These are phyloP conservation scores for Haematococcus sp. DNA, from an alignment of 139 green algal species.

Conservation along the genomic window DNA sequence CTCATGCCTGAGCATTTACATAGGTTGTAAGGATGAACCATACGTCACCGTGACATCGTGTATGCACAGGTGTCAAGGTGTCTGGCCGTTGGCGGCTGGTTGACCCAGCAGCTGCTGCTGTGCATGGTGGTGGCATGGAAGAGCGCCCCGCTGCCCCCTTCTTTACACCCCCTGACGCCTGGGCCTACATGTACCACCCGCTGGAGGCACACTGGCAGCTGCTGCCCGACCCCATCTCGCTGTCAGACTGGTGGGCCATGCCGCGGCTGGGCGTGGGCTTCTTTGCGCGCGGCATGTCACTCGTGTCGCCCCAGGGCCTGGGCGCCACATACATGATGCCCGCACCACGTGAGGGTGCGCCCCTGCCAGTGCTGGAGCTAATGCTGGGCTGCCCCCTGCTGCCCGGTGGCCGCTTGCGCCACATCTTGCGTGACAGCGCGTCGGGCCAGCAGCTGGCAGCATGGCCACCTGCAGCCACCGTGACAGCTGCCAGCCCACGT, in stretches of 20 bases:
- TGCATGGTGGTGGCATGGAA: constrained; percentile 17
- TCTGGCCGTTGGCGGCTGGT: constrained; percentile 57
- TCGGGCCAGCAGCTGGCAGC: background rate
- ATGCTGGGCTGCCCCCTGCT: background rate
- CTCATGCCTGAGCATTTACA: too few relatives aligned
- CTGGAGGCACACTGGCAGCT: constrained; percentile 60
- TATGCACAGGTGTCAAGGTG: constrained; percentile 32
- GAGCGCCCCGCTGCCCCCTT: constrained; percentile 24
- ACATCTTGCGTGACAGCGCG: background rate
- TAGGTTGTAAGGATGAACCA: too few relatives aligned
- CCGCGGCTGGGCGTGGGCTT: constrained; percentile 32
- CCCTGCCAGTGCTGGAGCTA: constrained; percentile 1
- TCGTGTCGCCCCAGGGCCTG: constrained; percentile 1
- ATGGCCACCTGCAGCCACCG: too few relatives aligned
- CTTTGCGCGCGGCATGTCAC: constrained; percentile 25
- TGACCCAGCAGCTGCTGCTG: constrained; percentile 40
- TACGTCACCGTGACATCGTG: too few relatives aligned
- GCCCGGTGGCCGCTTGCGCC: background rate
- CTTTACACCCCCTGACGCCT: constrained; percentile 47
- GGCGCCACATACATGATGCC: constrained; percentile 6
- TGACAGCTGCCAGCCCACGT: too few relatives aligned
- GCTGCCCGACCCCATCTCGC: constrained; percentile 28
- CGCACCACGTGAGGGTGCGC: background rate
- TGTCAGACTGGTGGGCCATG: constrained; percentile 38
- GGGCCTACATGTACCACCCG: constrained; percentile 54